Evolutionary conservation across 208 protist genomes (phyloP), one percentile per base, ranked within the genome.

Genomic region (Trypanosoma lewisi): DNA sequence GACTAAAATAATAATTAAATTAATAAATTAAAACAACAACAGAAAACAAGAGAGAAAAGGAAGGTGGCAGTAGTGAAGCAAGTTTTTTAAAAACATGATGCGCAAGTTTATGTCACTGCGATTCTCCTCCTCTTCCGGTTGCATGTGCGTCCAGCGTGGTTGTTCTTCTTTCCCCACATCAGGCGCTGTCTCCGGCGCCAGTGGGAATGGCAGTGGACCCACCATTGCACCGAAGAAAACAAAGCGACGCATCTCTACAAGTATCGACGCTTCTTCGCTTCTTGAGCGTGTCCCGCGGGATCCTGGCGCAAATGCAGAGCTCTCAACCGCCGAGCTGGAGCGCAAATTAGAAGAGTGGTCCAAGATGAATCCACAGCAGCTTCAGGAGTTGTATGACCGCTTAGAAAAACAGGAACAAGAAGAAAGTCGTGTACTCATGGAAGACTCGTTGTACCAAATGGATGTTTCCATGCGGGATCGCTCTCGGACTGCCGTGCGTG

Each of bases 391-490:
- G 11, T 76, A 85, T 59, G 39, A 59, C 33, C 70, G 78, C 55
- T 73, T 91, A 23, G 84, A 89, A 49, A 62, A 68, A 37, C 68
- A 88, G 50, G 83, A 94, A 70, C 68, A 89, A 28, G 81, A 77
- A 56, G 86, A 82, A 53, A 89, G 82, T 59, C 77, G 78, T 25
- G 83, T 93, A 49, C 82, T 96, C 19, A 71, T 62, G 51, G 83
- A 94, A 56, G 90, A 96, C 69, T 87, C 85, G 49, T 72, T 96
- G 17, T 94, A 94, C 53, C 90, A 96, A 70, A 94, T 96, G 87
- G 90, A 96, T 39, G 83, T 96, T 4, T 96, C 90, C 2, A 69
- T 93, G 31, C 81, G 81, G 57, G 72, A 85, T 28, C 84, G 83
- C 50, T 76, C 72, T 52, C 44, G 57, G 17, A 73, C 80, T 25